Evolutionary conservation across 2,329 filamentous ascomycete species (phyloP).

Genomic region (Aureobasidium sp.): DNA sequence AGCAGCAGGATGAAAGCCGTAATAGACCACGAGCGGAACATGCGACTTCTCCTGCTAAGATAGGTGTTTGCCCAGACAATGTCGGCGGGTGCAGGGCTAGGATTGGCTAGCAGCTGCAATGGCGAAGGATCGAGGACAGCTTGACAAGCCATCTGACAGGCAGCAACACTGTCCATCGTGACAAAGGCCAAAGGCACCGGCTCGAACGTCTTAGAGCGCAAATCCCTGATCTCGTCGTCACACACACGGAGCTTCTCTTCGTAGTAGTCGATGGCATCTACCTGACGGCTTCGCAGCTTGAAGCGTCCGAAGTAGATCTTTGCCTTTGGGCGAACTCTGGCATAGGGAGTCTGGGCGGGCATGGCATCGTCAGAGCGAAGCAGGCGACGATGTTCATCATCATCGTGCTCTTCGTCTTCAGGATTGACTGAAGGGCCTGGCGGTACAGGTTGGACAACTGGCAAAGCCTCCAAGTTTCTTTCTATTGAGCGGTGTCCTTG

Average conservation of each 20-base stretch:
- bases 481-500: constrained; percentile 51
- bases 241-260: constrained; percentile 73
- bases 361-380: constrained; percentile 43
- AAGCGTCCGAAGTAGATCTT: constrained; percentile 74
- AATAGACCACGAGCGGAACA: constrained; percentile 73
- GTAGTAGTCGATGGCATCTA: constrained; percentile 93
- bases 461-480: constrained; percentile 41
- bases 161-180: constrained; percentile 92
- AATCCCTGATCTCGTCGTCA: constrained; percentile 64
- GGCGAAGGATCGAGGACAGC: constrained; percentile 87
- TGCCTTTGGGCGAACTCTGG: constrained; percentile 54
- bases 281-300: constrained; percentile 60
- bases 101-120: constrained; percentile 73
- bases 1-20: constrained; percentile 76
- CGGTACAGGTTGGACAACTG: constrained; percentile 42
- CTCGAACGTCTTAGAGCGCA: constrained; percentile 68
- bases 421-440: constrained; percentile 24
- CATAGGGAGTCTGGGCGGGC: constrained; percentile 34
- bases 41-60: constrained; percentile 62
- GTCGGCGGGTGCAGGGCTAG: constrained; percentile 81
- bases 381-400: constrained; percentile 53
- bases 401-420: constrained; percentile 27
- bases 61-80: constrained; percentile 97
- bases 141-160: constrained; percentile 91
- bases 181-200: constrained; percentile 86